These are phyloP conservation scores for Agrostemma githago DNA, from an alignment of 148 eudicot genomes.

Conservation along the genomic window DNA sequence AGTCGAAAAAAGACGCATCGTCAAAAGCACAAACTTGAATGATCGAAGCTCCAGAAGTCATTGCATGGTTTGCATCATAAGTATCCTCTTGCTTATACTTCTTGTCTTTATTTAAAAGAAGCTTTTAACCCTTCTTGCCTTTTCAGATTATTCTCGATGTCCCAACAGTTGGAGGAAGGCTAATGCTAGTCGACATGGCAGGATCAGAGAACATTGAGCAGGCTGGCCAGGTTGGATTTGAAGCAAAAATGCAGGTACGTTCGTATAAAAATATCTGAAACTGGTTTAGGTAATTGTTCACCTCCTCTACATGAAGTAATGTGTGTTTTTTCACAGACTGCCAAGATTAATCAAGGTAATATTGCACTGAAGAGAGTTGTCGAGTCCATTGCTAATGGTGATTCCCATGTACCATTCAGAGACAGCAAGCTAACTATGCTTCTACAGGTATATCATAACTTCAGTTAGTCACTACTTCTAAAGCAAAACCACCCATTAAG, in stretches of 20 bases:
- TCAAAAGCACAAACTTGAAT: constrained; percentile 84
- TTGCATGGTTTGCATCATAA: constrained; percentile 63
- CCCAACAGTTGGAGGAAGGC: constrained; percentile 92
- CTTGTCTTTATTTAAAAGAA: not conserved
- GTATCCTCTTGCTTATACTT: not conserved
- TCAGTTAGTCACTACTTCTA: not conserved
- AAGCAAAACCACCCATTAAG: no score
- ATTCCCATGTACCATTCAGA: constrained; percentile 94
- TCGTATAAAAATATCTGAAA: not conserved
- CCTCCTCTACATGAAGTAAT: not conserved
- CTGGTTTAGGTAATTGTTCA: not conserved
- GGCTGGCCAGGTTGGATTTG: constrained; percentile 88
- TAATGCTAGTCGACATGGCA: constrained; percentile 99
- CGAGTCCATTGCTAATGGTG: constrained; percentile 96
- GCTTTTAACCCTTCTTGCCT: constrained; percentile 3
- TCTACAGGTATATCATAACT: constrained; percentile 58
- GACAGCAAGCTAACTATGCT: constrained; percentile 99
- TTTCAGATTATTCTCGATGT: constrained; percentile 85
- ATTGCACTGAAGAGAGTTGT: constrained; percentile 90
- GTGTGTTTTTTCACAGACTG: constrained; percentile 52
- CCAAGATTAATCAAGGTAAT: constrained; percentile 92
- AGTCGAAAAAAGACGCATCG: constrained; percentile 89
- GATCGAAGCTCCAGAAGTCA: constrained; percentile 97
- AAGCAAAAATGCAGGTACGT: constrained; percentile 91
- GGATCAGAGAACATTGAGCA: constrained; percentile 99